Percentiles rank a stretch among this genome's conserved stretches.
Evolutionary conservation across 495 filamentous ascomycete species (phyloP).

Genomic region (Annulohypoxylon maeteangense): DNA sequence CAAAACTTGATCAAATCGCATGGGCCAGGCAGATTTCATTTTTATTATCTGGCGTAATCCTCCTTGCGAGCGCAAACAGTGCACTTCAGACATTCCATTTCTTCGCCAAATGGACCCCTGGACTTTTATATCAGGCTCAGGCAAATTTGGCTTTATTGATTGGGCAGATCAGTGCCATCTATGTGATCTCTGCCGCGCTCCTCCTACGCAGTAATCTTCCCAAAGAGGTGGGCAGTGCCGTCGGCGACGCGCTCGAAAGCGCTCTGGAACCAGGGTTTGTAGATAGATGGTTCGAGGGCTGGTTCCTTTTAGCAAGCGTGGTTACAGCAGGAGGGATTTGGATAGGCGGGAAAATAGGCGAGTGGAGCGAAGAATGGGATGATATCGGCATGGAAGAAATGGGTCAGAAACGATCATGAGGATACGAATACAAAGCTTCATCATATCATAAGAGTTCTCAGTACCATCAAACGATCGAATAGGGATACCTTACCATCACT

Average conservation of each 20-base stretch:
- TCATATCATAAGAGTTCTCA: slow-evolving; percentile 23
- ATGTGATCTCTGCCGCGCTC: slow-evolving; percentile 79
- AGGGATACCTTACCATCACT: neutral
- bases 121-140: slow-evolving; percentile 68
- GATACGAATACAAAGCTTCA: slow-evolving; percentile 2
- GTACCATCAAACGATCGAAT: slow-evolving; percentile 2
- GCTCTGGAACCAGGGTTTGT: slow-evolving; percentile 75
- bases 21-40: slow-evolving; percentile 84
- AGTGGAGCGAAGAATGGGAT: slow-evolving; percentile 68
- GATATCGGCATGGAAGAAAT: slow-evolving; percentile 74
- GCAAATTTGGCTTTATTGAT: slow-evolving; percentile 77
- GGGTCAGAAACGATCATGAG: slow-evolving; percentile 69
- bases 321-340: slow-evolving; percentile 74
- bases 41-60: slow-evolving; percentile 78
- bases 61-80: slow-evolving; percentile 77
- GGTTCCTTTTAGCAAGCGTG: slow-evolving; percentile 74
- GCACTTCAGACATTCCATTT: slow-evolving; percentile 80
- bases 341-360: slow-evolving; percentile 69
- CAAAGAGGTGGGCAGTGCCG: slow-evolving; percentile 72
- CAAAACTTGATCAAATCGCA: slow-evolving; percentile 72
- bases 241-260: slow-evolving; percentile 75
- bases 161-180: slow-evolving; percentile 79
- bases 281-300: slow-evolving; percentile 88
- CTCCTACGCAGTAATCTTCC: slow-evolving; percentile 79
- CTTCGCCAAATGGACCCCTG: slow-evolving; percentile 74